phyloP scores from a whole-genome alignment of 208 protist species.

The Leishmania tropica region DNA sequence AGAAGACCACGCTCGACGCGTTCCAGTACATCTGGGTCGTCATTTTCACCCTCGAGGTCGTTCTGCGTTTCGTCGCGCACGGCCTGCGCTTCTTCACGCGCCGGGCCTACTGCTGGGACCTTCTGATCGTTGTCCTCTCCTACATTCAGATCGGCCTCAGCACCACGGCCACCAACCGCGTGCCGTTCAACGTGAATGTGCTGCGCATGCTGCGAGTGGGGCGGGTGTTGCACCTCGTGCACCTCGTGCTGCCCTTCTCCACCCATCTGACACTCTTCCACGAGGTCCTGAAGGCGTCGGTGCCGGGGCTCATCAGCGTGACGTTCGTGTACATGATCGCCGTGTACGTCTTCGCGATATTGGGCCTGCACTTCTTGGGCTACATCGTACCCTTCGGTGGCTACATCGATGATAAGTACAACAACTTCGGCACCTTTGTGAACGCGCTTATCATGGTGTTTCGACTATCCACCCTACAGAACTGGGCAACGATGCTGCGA shows the following conservation, averaged over 20 bases:
- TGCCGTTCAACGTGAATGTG: constrained; percentile 90
- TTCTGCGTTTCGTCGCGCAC: constrained; percentile 76
- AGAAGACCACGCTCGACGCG: constrained; percentile 50
- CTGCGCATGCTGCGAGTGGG: constrained; percentile 84
- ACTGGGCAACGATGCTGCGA: constrained; percentile 88
- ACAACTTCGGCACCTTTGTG: constrained; percentile 88
- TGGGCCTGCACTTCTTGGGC: constrained; percentile 89
- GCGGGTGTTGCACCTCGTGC: constrained; percentile 69
- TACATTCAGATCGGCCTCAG: constrained; percentile 85
- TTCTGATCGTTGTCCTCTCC: constrained; percentile 74
- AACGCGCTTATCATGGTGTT: constrained; percentile 90
- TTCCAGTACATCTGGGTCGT: constrained; percentile 88
- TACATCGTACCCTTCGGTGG: constrained; percentile 73
- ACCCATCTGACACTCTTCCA: constrained; percentile 66
- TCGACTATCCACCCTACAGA: constrained; percentile 85
- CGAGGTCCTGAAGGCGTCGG: constrained; percentile 65
- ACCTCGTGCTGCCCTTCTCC: constrained; percentile 51
- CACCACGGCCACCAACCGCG: constrained; percentile 46
- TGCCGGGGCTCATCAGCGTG: constrained; percentile 78
- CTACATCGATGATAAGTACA: constrained; percentile 80
- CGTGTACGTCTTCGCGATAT: constrained; percentile 90
- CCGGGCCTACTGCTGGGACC: constrained; percentile 85
- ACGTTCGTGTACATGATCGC: constrained; percentile 79
- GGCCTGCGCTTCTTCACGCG: constrained; percentile 80
- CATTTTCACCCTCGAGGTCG: constrained; percentile 88